Conservation (phyloP, 495 filamentous ascomycete genomes). For the Trichocladium uniseriatum region DNA sequence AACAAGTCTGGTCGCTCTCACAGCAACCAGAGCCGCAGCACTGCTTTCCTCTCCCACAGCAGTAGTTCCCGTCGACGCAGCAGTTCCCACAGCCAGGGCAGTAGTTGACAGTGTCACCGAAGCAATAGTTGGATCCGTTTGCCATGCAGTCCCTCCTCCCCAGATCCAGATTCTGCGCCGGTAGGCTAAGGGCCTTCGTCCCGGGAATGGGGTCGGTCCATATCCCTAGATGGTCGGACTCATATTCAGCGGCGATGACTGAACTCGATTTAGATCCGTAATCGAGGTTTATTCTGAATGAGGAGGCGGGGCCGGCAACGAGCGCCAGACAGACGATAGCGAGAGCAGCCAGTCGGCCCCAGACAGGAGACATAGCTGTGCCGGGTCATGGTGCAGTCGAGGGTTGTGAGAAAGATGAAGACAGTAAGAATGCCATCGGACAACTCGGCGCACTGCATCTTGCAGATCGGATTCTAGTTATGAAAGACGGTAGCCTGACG, state of each 20-base stretch:
- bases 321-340: not conserved
- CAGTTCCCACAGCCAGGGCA: slow-evolving; percentile 24
- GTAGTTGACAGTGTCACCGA: slow-evolving; percentile 19
- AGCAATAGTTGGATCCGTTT: slow-evolving; percentile 30
- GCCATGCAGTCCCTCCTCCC: slow-evolving; percentile 21
- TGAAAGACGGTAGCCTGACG: not conserved
- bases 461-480: not conserved
- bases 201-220: slow-evolving; percentile 16
- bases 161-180: slow-evolving; percentile 10
- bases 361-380: slow-evolving; percentile 9
- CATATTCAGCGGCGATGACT: not conserved
- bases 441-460: not conserved
- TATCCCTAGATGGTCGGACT: not conserved
- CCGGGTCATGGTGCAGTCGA: slow-evolving; percentile 11
- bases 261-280: not conserved
- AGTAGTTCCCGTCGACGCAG: slow-evolving; percentile 19
- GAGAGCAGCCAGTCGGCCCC: slow-evolving; percentile 7
- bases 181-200: slow-evolving; percentile 12
- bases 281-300: not conserved
- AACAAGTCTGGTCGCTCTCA: slow-evolving; percentile 20
- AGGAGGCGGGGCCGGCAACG: not conserved
- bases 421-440: not conserved
- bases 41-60: slow-evolving; percentile 14
- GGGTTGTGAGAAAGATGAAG: not conserved
- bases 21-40: slow-evolving; percentile 28